phyloP scores from a whole-genome alignment of 73 alveolate genomes.

The Tetrahymena malaccensis region DNA sequence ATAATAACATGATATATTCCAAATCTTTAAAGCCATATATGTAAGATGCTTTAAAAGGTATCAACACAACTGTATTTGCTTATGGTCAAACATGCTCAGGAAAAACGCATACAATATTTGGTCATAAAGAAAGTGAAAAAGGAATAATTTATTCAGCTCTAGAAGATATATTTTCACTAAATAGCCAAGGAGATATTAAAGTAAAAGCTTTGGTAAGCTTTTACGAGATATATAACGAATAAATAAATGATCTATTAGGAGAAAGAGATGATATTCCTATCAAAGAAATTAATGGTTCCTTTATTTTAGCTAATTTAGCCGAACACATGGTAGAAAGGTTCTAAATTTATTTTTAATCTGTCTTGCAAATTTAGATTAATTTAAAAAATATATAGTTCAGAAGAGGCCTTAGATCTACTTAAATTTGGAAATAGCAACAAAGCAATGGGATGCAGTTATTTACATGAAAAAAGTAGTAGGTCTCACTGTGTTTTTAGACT shows the following conservation, averaged over 20 bases:
- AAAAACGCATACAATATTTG: conserved; percentile 48
- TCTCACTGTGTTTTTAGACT: background rate
- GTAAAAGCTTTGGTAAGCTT: background rate
- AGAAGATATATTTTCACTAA: background rate
- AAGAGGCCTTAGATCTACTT: background rate
- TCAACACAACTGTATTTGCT: conserved; percentile 11
- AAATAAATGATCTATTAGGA: background rate
- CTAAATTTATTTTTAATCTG: background rate
- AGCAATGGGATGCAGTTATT: background rate
- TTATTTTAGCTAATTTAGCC: background rate
- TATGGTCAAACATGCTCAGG: conserved; percentile 51
- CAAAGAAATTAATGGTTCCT: background rate
- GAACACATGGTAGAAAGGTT: background rate
- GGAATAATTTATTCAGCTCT: conserved; percentile 41
- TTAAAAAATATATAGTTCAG: background rate
- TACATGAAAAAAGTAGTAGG: background rate
- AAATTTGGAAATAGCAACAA: background rate
- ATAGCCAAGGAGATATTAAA: background rate
- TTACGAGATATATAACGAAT: background rate
- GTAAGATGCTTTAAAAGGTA: background rate
- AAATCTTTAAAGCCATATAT: background rate
- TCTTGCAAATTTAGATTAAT: background rate
- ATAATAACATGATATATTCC: background rate
- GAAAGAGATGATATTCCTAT: background rate
- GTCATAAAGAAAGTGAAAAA: conserved; percentile 37